Base-by-base conservation (phyloP, 352 stramenopile species). In the Phytopythium vexans region DNA sequence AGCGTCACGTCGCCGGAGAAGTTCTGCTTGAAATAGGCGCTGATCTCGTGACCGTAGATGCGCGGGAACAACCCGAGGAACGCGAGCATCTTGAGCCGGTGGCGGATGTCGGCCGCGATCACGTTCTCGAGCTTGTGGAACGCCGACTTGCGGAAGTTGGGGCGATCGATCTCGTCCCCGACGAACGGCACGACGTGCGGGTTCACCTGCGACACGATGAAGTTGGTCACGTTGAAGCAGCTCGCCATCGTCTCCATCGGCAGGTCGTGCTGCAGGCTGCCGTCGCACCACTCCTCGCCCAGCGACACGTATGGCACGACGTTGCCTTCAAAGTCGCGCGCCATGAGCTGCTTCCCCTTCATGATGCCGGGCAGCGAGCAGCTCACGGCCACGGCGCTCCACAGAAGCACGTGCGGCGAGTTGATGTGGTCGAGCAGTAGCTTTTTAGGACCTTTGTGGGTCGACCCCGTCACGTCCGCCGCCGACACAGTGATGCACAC, bases 1-100 rank as follows among this genome's bases (percentile, higher is more conserved):
- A 99, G 75, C 14, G 95, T 98, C 48, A 99, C 88, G 68, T 98
- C 97, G 27, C 95, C 96, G 45, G 97, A 95, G 66, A 98, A 99
- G 58, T 98, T 96, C 74, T 98, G 92, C 44, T 89, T 85, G 70
- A 97, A 74, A 45, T 72, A 87, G 41, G 64, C 78, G 48, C 73
- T 86, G 55, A 82, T 80, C 48, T 86, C 72, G 64, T 98, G 89
- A 2, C 73, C 77, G 52, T 89, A 86, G 48, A 87, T 85, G 54
- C 77, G 81, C 1, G 86, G 74, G 47, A 92, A 96, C n/a, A 98
- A 60, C 0, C 92, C 90, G 4, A 97, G 60, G 50, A 92, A 84
- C 6, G 77, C 74, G 12, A 90, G 70, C 77, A 88, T 83, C 60
- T 86, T 88, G 16, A 86, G 65, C 4, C 76, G 69, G 32, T 85